Evolutionary conservation across 2,329 filamentous ascomycete species (phyloP).

Genomic region (Mycocentrospora acerina): DNA sequence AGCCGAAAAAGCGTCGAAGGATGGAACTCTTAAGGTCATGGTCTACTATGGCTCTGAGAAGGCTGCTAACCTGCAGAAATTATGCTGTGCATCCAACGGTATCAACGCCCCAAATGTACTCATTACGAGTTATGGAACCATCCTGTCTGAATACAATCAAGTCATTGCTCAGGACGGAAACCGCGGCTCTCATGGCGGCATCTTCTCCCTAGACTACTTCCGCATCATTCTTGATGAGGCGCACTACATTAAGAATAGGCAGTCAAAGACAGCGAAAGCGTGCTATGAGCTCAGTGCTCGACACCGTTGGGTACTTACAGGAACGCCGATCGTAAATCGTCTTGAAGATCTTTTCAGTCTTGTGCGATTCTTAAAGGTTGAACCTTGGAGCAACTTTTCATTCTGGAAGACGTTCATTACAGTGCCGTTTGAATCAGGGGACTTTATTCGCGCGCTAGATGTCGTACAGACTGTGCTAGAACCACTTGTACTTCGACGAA

Average conservation of each 20-base stretch:
- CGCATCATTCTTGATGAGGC: conserved; percentile 94
- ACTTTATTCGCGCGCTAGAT: conserved; percentile 89
- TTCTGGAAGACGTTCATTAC: conserved; percentile 99
- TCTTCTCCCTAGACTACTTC: conserved; percentile 94
- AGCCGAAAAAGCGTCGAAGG: conserved; percentile 83
- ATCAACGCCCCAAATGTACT: conserved; percentile 81
- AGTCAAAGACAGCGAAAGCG: conserved; percentile 90
- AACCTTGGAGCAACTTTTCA: conserved; percentile 98
- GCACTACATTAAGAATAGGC: conserved; percentile 82
- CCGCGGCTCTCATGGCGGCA: conserved; percentile 61
- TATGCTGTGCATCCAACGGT: conserved; percentile 76
- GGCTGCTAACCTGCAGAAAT: conserved; percentile 69
- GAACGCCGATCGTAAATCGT: conserved; percentile 94
- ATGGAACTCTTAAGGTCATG: conserved; percentile 78
- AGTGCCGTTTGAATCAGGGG: conserved; percentile 91
- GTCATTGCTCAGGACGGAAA: conserved; percentile 68
- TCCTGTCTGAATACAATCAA: conserved; percentile 85
- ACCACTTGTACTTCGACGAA: conserved; percentile 89
- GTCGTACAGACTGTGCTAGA: conserved; percentile 97
- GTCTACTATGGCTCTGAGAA: conserved; percentile 94
- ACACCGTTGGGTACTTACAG: conserved; percentile 91
- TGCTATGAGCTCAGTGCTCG: conserved; percentile 86
- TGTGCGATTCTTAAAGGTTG: conserved; percentile 87
- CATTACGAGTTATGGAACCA: conserved; percentile 91
- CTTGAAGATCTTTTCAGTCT: conserved; percentile 93